Base-by-base conservation (phyloP, 192 early-diverging fungal species). In the Coemansia umbellata region DNA sequence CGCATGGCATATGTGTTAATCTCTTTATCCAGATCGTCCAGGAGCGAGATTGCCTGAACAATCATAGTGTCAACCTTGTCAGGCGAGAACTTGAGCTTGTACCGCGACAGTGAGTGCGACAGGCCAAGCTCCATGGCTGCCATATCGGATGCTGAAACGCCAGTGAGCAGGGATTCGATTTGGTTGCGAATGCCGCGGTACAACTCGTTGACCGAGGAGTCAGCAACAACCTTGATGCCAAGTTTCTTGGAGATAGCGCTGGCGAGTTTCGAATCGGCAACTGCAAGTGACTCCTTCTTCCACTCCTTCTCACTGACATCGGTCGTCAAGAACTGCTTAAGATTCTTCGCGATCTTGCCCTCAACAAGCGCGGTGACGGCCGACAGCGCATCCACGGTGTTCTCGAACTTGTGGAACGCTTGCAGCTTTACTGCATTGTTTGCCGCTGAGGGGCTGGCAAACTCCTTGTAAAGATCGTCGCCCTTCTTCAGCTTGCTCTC, bases 41-140 rank as follows among this genome's bases (percentile, higher is more conserved):
- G 79, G 44, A 99, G 81, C 63, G 80, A 87, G 72, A 97, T 97
- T 7, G 97, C 93, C 82, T 99, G 97, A 48, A 97, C 92, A 71
- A 97, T 95, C 97, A 99, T 99, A 32, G 94, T 99, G 81, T 99
- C 96, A 10, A 97, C 93, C 85, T 97, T 99, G 81, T 99, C 96
- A 57, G 94, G 92, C 35, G 87, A 90, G 85, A 99, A 99, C 81
- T 99, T 99, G 79, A 99, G 91, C 81, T 97, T 97, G 80, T 96
- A 95, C 30, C 96, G 91, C 17, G 96, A 99, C 39, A 97, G 88
- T 31, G 93, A 96, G 86, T 99, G 96, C 44, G 94, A 95, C 44
- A 99, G 87, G 87, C 96, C 96, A 43, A 98, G 87, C 56, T 91
- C 85, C 94, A 98, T 97, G 49, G 92, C 88, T 31, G 83, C 84